These are phyloP conservation scores for Fraxinus anomala DNA, from an alignment of 257 asterid genomes.

Conservation along the genomic window DNA sequence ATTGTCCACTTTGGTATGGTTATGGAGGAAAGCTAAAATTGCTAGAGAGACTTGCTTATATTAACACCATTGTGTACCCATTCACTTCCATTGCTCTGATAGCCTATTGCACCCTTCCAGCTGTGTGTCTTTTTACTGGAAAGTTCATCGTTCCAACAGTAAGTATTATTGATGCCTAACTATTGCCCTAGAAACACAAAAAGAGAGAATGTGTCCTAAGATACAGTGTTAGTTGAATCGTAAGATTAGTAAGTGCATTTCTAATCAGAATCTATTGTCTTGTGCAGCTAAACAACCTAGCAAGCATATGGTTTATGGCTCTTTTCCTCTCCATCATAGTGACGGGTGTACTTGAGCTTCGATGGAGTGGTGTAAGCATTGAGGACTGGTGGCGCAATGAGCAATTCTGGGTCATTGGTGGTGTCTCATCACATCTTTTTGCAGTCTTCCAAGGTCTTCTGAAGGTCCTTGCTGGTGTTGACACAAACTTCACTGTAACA, in stretches of 20 bases:
- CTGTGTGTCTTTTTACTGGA: constrained; percentile 85
- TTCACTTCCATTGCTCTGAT: constrained; percentile 81
- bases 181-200: background rate
- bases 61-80: constrained; percentile 80
- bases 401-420: constrained; percentile 91
- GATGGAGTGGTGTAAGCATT: constrained; percentile 87
- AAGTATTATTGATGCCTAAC: constrained; percentile 35
- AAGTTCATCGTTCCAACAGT: constrained; percentile 85
- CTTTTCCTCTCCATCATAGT: constrained; percentile 77
- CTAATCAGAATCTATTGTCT: constrained; percentile 9
- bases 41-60: constrained; percentile 76
- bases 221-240: background rate
- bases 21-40: constrained; percentile 74
- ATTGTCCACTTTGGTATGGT: constrained; percentile 91
- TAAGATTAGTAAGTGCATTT: constrained; percentile 8
- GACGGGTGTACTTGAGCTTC: constrained; percentile 75
- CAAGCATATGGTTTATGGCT: constrained; percentile 80
- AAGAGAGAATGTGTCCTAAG: background rate
- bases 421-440: constrained; percentile 77
- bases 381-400: constrained; percentile 93
- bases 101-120: constrained; percentile 82
- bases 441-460: constrained; percentile 92
- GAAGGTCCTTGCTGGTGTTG: constrained; percentile 79
- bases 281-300: constrained; percentile 69
- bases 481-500: constrained; percentile 81